Percentiles rank a stretch among this genome's conserved stretches.
phyloP scores from a whole-genome alignment of 768 basidiomycete genomes.

The Epithele typhae region DNA sequence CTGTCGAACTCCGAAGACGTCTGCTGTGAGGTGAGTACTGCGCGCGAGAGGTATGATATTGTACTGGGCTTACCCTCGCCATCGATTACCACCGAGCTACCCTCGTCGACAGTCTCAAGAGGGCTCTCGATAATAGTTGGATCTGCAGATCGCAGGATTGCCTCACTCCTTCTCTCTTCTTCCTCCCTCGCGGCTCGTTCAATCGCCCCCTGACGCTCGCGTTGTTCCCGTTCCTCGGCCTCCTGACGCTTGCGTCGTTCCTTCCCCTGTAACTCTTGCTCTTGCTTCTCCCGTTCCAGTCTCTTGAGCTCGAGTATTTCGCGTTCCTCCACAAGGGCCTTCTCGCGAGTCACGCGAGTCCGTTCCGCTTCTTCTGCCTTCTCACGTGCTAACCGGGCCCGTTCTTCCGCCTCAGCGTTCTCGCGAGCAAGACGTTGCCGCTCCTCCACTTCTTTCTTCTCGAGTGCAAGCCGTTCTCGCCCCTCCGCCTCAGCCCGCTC shows the following conservation, averaged over 20 bases:
- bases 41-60: too few species aligned
- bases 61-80: too few species aligned
- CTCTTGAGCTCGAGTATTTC: too few species aligned
- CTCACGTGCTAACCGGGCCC: conserved; percentile 1
- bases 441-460: conserved; percentile 23
- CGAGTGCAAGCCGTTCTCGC: not conserved
- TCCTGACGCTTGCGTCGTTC: conserved; percentile 17
- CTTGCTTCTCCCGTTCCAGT: conserved; percentile 24
- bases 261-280: conserved; percentile 13
- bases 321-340: too few species aligned
- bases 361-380: conserved; percentile 4
- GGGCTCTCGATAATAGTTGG: conserved; percentile 3
- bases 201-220: conserved; percentile 14
- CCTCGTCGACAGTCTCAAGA: conserved; percentile 11
- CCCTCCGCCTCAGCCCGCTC: conserved; percentile 22
- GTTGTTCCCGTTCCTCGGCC: conserved; percentile 17
- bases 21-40: too few species aligned
- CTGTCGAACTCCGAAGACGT: conserved; percentile 53
- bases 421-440: conserved; percentile 17
- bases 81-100: conserved; percentile 9
- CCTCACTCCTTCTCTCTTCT: conserved; percentile 3
- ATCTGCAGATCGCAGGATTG: conserved; percentile 1
- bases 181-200: conserved; percentile 25
- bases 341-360: conserved; percentile 29
- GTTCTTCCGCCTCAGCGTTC: conserved; percentile 14